Evolutionary conservation across 129 eudicot species (phyloP), one percentile per base, ranked within the genome.

Genomic region (Saposhnikovia divaricata): DNA sequence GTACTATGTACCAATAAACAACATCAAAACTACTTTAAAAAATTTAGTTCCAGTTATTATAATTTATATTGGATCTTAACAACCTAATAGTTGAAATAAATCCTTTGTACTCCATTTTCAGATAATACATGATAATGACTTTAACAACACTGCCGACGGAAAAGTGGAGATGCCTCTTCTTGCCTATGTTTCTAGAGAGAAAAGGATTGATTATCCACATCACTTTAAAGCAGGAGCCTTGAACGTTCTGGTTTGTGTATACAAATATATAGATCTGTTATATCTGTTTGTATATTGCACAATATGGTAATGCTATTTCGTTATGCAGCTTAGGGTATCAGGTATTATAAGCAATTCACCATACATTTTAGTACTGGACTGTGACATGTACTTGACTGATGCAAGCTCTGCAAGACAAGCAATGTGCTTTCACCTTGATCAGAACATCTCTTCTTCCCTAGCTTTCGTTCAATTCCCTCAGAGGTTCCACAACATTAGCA

Each of bases 391-490:
- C 59, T 57, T 15, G 48, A 81, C 15, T 65, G 79, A 81, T 74
- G 59, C 79, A n/a, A 19, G 31, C 34, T 53, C 79, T 37, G 79
- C 79, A 18, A 43, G 79, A 37, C 74, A 81, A 53, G 83, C 79
- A 55, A 73, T 81, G 79, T 81, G 79, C 57, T 81, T 81, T 72
- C 71, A 51, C 74, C 77, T 81, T 72, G 83, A 81, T 74, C 48
- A 34, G 39, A 71, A 72, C 18, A 72, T 70, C 27, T 37, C 78
- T 51, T n/a, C 48, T 2, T 50, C 77, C 7, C 42, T 80, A 39
- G 78, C 78, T 80, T 80, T 80, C n/a, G 93, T 89, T 23, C 89
- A 89, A 75, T 89, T 66, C 63, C 89, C 90, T 11, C 93, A 89
- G 72, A 79, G 48, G 28, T 87, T 85, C 57, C 79, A 87, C 72